These are phyloP conservation scores for Tinospora cordifolia DNA, from an alignment of 164 flowering plant genomes.

Conservation along the genomic window DNA sequence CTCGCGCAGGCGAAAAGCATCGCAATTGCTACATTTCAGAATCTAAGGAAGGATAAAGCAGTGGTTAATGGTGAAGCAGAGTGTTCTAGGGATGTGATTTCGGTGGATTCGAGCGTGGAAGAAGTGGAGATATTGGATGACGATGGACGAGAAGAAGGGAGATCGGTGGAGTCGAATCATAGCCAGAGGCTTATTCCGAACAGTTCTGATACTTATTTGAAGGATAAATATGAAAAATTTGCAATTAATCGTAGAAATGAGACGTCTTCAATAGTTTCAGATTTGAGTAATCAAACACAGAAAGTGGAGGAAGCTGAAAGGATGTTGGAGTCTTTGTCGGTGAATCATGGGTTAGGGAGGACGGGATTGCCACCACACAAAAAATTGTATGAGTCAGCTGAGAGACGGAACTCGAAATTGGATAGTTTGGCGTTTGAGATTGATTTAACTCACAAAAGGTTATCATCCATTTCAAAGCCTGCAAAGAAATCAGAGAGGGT, in stretches of 20 bases:
- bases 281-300: constrained; percentile 20
- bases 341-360: constrained; percentile 16
- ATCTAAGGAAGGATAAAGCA: constrained; percentile 22
- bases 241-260: constrained; percentile 18
- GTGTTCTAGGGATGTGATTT: constrained; percentile 12
- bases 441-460: constrained; percentile 23
- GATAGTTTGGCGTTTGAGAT: constrained; percentile 29
- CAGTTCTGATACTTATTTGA: constrained; percentile 15
- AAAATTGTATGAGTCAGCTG: constrained; percentile 31
- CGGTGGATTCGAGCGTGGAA: constrained; percentile 37
- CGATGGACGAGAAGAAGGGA: constrained; percentile 20
- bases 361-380: constrained; percentile 27
- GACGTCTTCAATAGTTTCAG: constrained; percentile 28
- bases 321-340: constrained; percentile 22
- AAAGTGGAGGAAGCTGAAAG: constrained; percentile 33
- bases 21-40: constrained; percentile 21
- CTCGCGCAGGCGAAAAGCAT: constrained; percentile 14
- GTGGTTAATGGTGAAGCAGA: constrained; percentile 31
- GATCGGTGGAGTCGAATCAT: constrained; percentile 19
- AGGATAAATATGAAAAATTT: constrained; percentile 21
- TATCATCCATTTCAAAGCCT: constrained; percentile 15
- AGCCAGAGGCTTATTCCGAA: constrained; percentile 15
- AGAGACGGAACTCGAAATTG: constrained; percentile 35
- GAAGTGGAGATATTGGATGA: constrained; percentile 32
- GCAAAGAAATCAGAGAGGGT: constrained; percentile 42